A percentile compares a stretch with the other conserved stretches of the same genome.
phyloP scores from a whole-genome alignment of 345 rosid genomes.

The Schrenkiella parvula region DNA sequence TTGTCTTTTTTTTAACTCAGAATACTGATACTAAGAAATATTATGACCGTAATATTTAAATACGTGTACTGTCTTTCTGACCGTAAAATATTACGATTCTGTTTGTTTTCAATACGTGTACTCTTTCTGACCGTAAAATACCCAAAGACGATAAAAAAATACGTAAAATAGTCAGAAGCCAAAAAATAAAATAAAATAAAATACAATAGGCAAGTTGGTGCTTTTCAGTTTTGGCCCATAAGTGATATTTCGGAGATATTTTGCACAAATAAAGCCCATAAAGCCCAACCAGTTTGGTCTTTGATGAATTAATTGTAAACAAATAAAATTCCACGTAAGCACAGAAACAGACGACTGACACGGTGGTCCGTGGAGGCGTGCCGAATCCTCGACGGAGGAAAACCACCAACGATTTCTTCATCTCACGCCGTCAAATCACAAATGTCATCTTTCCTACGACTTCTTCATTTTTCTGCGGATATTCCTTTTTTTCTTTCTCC shows the following conservation, averaged over 20 bases:
- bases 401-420: constrained; percentile 28
- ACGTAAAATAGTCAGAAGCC: neutral
- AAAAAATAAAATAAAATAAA: neutral
- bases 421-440: constrained; percentile 17
- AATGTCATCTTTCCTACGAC: constrained; percentile 19
- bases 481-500: neutral
- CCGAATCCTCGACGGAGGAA: constrained; percentile 33
- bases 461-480: neutral
- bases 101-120: neutral
- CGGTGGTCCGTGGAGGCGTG: constrained; percentile 40
- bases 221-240: neutral
- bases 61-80: too few species aligned
- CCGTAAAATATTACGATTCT: too few species aligned
- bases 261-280: neutral
- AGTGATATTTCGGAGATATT: neutral
- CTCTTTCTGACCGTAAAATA: too few species aligned
- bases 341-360: constrained; percentile 38
- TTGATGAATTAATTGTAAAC: neutral
- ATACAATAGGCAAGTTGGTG: neutral
- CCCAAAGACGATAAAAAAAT: too few species aligned
- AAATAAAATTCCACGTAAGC: constrained; percentile 37
- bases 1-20: too few species aligned
- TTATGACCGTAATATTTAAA: too few species aligned
- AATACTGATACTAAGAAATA: too few species aligned
- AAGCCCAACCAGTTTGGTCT: constrained; percentile 21